Evolutionary conservation across 208 protist genomes (phyloP).

Genomic region (Tritrichomonas foetus): DNA sequence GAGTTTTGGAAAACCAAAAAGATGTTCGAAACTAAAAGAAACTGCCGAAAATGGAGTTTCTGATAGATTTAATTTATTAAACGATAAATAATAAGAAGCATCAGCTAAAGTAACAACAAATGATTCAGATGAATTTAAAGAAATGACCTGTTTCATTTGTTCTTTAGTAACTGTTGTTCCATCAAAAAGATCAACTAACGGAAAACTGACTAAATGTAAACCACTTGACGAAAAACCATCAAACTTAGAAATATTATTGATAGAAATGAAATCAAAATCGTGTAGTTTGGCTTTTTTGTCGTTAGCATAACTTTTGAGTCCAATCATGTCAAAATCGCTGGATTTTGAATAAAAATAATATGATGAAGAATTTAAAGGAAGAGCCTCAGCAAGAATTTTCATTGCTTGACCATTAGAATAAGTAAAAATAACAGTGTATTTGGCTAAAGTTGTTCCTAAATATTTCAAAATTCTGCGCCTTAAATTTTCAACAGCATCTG

Average conservation of each 20-base stretch:
- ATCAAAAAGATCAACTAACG: slow-evolving; percentile 10
- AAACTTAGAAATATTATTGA: not conserved
- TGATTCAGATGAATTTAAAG: not conserved
- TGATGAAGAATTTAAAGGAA: not conserved
- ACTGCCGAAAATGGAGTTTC: not conserved
- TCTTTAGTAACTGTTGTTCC: not conserved
- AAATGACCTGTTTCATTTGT: not conserved
- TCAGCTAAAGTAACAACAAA: not conserved
- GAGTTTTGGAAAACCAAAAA: not conserved
- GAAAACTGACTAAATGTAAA: not conserved
- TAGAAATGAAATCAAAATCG: not conserved
- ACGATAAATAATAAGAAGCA: not conserved
- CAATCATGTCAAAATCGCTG: not conserved
- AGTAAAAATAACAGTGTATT: slow-evolving; percentile 21
- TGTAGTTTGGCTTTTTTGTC: not conserved
- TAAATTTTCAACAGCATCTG: not conserved
- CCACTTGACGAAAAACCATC: not conserved
- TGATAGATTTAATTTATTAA: not conserved
- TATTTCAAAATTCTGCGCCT: not conserved
- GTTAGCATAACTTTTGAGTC: not conserved
- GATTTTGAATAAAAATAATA: not conserved
- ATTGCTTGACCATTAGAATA: not conserved
- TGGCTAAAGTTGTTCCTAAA: not conserved
- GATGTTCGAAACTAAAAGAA: not conserved
- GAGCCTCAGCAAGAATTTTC: not conserved